These are phyloP conservation scores for Cladosporium sp. DNA, from an alignment of 2,329 filamentous ascomycete genomes.

Conservation along the genomic window DNA sequence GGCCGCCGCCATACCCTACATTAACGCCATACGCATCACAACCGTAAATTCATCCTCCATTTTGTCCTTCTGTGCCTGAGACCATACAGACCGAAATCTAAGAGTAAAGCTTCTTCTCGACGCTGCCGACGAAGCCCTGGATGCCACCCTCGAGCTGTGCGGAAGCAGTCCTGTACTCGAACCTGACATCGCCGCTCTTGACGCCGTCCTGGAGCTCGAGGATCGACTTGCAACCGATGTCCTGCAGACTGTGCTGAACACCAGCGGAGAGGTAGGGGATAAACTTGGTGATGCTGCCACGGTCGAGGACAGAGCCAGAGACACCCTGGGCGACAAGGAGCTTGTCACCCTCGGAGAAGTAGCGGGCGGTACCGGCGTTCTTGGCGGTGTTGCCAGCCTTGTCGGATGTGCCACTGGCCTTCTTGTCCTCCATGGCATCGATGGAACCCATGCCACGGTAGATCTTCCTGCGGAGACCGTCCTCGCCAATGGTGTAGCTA, in stretches of 20 bases:
- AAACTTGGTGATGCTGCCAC: conserved; percentile 89
- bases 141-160: conserved; percentile 96
- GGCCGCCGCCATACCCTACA: conserved; percentile 7
- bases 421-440: conserved; percentile 99
- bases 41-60: conserved; percentile 17
- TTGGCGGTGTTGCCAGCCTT: conserved; percentile 86
- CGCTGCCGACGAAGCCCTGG: conserved; percentile 85
- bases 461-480: conserved; percentile 97
- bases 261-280: conserved; percentile 93
- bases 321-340: conserved; percentile 97
- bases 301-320: conserved; percentile 78
- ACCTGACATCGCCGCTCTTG: conserved; percentile 72
- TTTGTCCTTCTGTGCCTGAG: background rate
- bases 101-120: conserved; percentile 99
- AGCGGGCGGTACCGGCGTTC: conserved; percentile 94
- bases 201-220: conserved; percentile 75
- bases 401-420: conserved; percentile 77
- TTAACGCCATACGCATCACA: conserved; percentile 19
- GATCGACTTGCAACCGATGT: conserved; percentile 84
- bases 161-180: conserved; percentile 91
- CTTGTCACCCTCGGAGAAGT: conserved; percentile 96
- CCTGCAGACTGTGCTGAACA: conserved; percentile 95
- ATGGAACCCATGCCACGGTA: conserved; percentile 99
- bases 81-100: conserved; percentile 42
- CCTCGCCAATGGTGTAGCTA: conserved; percentile 91